A percentile compares a stretch with the other conserved stretches of the same genome.
Conservation (phyloP, 768 basidiomycete genomes). For the Suillus decipiens region DNA sequence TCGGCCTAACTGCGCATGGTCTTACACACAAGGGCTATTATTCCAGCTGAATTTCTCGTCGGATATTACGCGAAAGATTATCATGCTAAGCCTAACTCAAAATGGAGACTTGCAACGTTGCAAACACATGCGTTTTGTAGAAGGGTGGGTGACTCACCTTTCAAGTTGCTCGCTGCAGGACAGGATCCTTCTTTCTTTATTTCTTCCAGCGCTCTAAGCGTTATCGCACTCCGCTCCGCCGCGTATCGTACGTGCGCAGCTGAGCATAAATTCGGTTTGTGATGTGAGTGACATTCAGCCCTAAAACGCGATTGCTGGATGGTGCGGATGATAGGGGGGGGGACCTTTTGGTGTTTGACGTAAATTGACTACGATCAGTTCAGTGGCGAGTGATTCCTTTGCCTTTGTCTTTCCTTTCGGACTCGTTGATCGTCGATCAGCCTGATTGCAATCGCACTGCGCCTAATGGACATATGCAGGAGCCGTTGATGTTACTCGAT, state of each 20-base stretch:
- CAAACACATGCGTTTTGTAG: background rate
- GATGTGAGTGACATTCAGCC: conserved; percentile 4
- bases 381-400: background rate
- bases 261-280: background rate
- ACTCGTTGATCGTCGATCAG: background rate
- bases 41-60: background rate
- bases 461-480: background rate
- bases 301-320: conserved; percentile 2
- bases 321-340: background rate
- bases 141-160: background rate
- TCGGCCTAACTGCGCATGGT: conserved; percentile 1
- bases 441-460: background rate
- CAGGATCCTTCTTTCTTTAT: background rate
- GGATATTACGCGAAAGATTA: conserved; percentile 5
- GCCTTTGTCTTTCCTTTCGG: background rate
- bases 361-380: background rate
- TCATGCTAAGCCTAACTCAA: background rate
- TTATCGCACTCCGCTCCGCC: conserved; percentile 6
- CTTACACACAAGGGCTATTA: background rate
- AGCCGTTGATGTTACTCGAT: background rate
- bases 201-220: background rate
- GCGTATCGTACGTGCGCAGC: background rate
- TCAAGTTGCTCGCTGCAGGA: background rate
- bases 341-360: background rate
- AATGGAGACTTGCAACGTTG: conserved; percentile 1